phyloP scores from a whole-genome alignment of 306 rosid genomes.

The Myrica gale region DNA sequence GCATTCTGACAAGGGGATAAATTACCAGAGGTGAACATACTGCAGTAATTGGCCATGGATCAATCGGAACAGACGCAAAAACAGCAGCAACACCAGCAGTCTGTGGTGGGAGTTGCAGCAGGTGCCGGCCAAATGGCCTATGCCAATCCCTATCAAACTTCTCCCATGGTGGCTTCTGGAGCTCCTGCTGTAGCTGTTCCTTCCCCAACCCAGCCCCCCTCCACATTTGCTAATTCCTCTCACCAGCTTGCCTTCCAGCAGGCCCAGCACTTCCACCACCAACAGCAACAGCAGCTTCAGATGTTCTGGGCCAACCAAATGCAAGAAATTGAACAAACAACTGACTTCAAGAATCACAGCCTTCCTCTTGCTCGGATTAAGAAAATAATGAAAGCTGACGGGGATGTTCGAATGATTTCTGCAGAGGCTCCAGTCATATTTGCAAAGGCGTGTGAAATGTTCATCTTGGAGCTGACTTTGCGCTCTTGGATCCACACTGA shows the following conservation, averaged over 20 bases:
- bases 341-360: slow-evolving; percentile 66
- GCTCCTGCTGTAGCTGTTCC: slow-evolving; percentile 47
- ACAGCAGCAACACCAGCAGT: slow-evolving; percentile 43
- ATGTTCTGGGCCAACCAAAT: slow-evolving; percentile 73
- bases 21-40: slow-evolving; percentile 31
- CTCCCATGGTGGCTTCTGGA: slow-evolving; percentile 65
- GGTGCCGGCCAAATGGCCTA: slow-evolving; percentile 55
- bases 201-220: slow-evolving; percentile 57
- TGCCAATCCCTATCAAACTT: slow-evolving; percentile 56
- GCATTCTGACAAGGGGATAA: slow-evolving; percentile 34
- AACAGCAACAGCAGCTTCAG: slow-evolving; percentile 74
- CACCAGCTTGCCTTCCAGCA: slow-evolving; percentile 72
- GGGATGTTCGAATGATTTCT: slow-evolving; percentile 81
- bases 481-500: slow-evolving; percentile 83
- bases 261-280: slow-evolving; percentile 71
- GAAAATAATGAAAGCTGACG: slow-evolving; percentile 88
- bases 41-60: slow-evolving; percentile 48
- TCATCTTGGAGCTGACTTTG: slow-evolving; percentile 73
- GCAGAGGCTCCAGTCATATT: slow-evolving; percentile 80
- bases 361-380: slow-evolving; percentile 72
- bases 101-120: slow-evolving; percentile 44
- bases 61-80: slow-evolving; percentile 60
- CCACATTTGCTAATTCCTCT: slow-evolving; percentile 51
- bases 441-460: slow-evolving; percentile 84
- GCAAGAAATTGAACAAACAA: slow-evolving; percentile 68